These are phyloP conservation scores for Phyllosticta paracitricarpa DNA, from an alignment of 2,329 filamentous ascomycete genomes.

Conservation along the genomic window DNA sequence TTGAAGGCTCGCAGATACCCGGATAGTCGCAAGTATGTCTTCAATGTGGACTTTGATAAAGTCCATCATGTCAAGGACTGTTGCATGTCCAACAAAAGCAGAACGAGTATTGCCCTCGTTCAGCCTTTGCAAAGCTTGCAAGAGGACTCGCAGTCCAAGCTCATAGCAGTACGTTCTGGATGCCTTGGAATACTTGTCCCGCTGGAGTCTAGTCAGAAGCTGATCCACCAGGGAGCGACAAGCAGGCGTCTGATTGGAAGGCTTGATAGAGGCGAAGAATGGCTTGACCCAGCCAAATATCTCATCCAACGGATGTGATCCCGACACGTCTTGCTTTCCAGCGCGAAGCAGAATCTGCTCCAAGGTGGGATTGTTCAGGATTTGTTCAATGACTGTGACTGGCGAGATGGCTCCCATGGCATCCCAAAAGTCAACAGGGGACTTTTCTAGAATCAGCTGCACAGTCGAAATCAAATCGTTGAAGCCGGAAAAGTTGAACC, in stretches of 20 bases:
- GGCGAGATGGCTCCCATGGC: constrained; percentile 74
- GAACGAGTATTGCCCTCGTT: constrained; percentile 22
- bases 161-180: constrained; percentile 53
- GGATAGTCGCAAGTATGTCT: constrained; percentile 25
- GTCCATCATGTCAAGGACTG: constrained; percentile 50
- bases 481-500: constrained; percentile 43
- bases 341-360: constrained; percentile 47
- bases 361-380: constrained; percentile 64
- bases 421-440: constrained; percentile 76
- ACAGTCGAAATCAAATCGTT: constrained; percentile 62
- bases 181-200: constrained; percentile 43
- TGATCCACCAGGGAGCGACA: constrained; percentile 70
- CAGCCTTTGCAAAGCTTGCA: constrained; percentile 25
- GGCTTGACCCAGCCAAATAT: constrained; percentile 69
- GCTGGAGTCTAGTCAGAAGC: constrained; percentile 57
- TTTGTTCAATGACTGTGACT: constrained; percentile 69
- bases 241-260: constrained; percentile 66
- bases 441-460: constrained; percentile 61
- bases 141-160: constrained; percentile 41
- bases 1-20: constrained; percentile 18
- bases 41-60: constrained; percentile 51
- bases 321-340: constrained; percentile 35
- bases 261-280: constrained; percentile 67
- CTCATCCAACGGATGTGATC: constrained; percentile 47
- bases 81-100: constrained; percentile 31